Base-by-base conservation (phyloP, 768 basidiomycete genomes). In the Mycena capillaripes region DNA sequence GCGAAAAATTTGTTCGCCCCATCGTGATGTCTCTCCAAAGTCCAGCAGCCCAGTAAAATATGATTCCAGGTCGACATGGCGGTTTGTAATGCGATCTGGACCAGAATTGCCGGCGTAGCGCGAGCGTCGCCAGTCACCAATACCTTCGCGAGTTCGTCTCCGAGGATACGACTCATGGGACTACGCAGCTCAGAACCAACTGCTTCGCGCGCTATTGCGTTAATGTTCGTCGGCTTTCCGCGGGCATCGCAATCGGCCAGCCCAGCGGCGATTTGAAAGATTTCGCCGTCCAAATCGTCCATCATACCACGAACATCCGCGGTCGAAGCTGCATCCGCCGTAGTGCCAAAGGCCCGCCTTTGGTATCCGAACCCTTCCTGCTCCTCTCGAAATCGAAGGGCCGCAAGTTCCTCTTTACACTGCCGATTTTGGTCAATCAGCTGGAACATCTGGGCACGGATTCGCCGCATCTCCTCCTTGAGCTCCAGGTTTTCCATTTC, bases 291-390 rank as follows among this genome's bases (percentile, higher is more conserved):
- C 46, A 50, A 25, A 25, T 36, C n/a, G n/a, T 50, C 61, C 61
- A 63, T 63, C 46, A 50, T 50, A 21, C 61, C 17, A 32, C 61
- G 46, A 36, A 50, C 61, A 63, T 63, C 61, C 21, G n/a, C 46
- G 29, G n/a, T 63, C 44, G 61, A 63, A 4, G 48, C 32, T 4
- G 19, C 5, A 12, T 63, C 16, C 29, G 48, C 59, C 4, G 59
- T 42, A 6, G 17, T 12, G 4, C 59, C 38, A 60, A 60, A 60
- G 4, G 17, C 30, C 12, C 7, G 27, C 29, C 52, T n/a, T 30
- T 53, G 11, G n/a, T 1, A 4, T 12, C 7, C 25, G 76, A 38
- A 21, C 4, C 27, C 48, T 14, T n/a, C n/a, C 25, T 38, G 8
- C 48, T 17, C 38, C n/a, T 14, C 53, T 4, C 53, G 53, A 30